Evolutionary conservation across 345 rosid genomes (phyloP).

Genomic region (Conringia planisiliqua): DNA sequence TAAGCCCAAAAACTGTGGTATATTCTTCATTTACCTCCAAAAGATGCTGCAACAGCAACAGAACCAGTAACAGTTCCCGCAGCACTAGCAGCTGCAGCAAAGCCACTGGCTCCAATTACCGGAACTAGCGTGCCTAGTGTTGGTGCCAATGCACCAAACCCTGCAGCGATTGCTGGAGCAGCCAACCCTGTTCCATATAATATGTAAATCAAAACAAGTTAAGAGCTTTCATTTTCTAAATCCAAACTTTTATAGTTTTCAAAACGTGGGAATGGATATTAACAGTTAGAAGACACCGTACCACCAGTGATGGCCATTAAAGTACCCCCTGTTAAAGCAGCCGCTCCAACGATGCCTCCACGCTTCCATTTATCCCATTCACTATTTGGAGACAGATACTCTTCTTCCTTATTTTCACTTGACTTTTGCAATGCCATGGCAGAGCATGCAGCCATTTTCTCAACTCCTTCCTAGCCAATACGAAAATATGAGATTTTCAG

Average conservation of each 20-base stretch:
- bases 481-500: neutral
- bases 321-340: constrained; percentile 94
- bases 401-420: constrained; percentile 55
- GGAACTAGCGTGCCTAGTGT: constrained; percentile 86
- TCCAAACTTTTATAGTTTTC: neutral
- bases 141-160: constrained; percentile 91
- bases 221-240: neutral
- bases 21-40: constrained; percentile 66
- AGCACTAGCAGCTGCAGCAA: constrained; percentile 97
- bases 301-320: constrained; percentile 96
- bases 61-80: constrained; percentile 95
- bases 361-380: constrained; percentile 87
- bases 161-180: constrained; percentile 99
- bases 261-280: neutral
- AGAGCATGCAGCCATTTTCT: constrained; percentile 80
- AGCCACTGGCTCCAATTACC: constrained; percentile 92
- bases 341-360: constrained; percentile 94
- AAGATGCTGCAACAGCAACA: constrained; percentile 98
- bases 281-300: constrained; percentile 28
- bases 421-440: constrained; percentile 82
- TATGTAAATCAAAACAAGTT: neutral
- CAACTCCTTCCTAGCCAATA: constrained; percentile 42
- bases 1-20: neutral
- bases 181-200: constrained; percentile 64
- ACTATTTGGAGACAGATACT: constrained; percentile 42